A percentile compares a stretch with the other conserved stretches of the same genome.
phyloP scores from a whole-genome alignment of 2,329 filamentous ascomycete genomes.

The Phoma herbarum region DNA sequence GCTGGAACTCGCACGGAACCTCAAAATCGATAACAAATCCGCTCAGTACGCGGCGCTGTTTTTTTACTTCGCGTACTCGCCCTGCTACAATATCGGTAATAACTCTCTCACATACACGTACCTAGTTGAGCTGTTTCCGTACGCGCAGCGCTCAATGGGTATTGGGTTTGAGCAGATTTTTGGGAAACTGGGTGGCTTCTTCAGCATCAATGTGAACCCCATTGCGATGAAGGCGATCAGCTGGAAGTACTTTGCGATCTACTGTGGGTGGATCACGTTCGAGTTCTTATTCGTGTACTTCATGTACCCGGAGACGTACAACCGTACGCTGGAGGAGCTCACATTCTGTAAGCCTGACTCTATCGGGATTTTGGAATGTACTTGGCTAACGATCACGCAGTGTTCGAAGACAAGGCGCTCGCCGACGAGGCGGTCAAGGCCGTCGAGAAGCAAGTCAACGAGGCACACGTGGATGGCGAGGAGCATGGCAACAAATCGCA shows the following conservation, averaged over 20 bases:
- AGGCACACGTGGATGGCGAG: slow-evolving; percentile 24
- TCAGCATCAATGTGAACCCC: slow-evolving; percentile 63
- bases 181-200: slow-evolving; percentile 59
- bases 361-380: accelerated
- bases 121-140: slow-evolving; percentile 68
- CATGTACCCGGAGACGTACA: slow-evolving; percentile 69
- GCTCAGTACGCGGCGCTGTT: slow-evolving; percentile 58
- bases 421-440: slow-evolving; percentile 45
- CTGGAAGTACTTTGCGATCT: slow-evolving; percentile 65
- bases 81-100: slow-evolving; percentile 70
- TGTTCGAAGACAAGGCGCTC: slow-evolving; percentile 49
- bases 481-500: slow-evolving; percentile 32
- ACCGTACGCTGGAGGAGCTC: slow-evolving; percentile 68
- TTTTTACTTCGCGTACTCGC: slow-evolving; percentile 69
- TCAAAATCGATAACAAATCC: slow-evolving; percentile 41
- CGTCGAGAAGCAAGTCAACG: slow-evolving; percentile 48
- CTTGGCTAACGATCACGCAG: slow-evolving; percentile 30
- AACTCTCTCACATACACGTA: slow-evolving; percentile 72
- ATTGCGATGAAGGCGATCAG: slow-evolving; percentile 64
- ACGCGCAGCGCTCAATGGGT: slow-evolving; percentile 65
- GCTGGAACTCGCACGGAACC: slow-evolving; percentile 32
- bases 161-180: slow-evolving; percentile 67
- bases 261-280: slow-evolving; percentile 64
- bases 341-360: slow-evolving; percentile 49
- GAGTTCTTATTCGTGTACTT: slow-evolving; percentile 65